Evolutionary conservation across 2,329 filamentous ascomycete genomes (phyloP).

Genomic region (Fusarium pilosicola): DNA sequence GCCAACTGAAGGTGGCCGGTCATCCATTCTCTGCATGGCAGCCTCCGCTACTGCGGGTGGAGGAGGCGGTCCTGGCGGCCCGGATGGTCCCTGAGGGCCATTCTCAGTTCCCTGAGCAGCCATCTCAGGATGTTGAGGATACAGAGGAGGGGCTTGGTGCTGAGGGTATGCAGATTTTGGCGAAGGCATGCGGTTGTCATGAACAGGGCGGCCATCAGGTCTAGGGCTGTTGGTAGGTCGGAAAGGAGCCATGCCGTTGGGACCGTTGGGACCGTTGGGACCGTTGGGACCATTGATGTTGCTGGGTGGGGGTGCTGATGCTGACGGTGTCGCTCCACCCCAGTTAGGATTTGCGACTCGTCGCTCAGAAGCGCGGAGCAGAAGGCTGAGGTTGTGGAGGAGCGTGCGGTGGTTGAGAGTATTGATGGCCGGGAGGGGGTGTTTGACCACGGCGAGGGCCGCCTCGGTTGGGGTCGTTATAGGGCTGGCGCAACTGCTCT

Average conservation of each 20-base stretch:
- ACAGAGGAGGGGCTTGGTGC: conserved; percentile 68
- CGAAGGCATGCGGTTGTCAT: conserved; percentile 90
- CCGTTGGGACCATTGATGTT: conserved; percentile 52
- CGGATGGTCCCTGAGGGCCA: conserved; percentile 48
- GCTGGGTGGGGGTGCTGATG: conserved; percentile 51
- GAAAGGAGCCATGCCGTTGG: conserved; percentile 74
- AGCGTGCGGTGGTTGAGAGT: conserved; percentile 60
- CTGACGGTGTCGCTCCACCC: conserved; percentile 62
- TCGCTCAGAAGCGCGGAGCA: conserved; percentile 59
- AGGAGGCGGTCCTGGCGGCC: conserved; percentile 53
- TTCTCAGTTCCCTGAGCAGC: conserved; percentile 68
- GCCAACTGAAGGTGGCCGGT: conserved; percentile 81
- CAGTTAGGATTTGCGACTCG: conserved; percentile 70
- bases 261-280: conserved; percentile 52
- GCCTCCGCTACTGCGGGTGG: conserved; percentile 69
- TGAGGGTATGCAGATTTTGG: conserved; percentile 87
- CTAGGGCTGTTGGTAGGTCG: conserved; percentile 78
- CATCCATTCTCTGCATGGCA: conserved; percentile 67
- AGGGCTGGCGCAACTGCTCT: conserved; percentile 70
- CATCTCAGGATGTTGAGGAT: conserved; percentile 76
- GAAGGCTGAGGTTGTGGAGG: conserved; percentile 58
- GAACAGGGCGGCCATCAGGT: conserved; percentile 82
- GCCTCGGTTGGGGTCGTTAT: conserved; percentile 57
- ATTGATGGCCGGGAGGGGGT: conserved; percentile 56
- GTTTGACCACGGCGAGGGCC: conserved; percentile 60